Evolutionary conservation across 208 protist genomes (phyloP).

Genomic region (Acanthamoeba sp.): DNA sequence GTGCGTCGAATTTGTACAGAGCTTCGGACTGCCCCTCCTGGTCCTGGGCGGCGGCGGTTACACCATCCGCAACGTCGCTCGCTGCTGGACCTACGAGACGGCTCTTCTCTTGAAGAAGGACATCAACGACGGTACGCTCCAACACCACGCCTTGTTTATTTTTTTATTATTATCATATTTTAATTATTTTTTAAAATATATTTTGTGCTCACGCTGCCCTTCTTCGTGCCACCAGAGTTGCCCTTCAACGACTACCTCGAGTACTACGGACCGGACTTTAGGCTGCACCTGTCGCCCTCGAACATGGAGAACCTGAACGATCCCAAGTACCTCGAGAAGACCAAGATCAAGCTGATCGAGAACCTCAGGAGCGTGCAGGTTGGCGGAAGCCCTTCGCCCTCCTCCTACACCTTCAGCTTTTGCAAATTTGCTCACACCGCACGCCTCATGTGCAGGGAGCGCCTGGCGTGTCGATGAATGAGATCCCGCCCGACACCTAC

Average conservation of each 20-base stretch:
- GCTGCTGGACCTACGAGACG: slow-evolving; percentile 99
- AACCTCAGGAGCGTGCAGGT: slow-evolving; percentile 78
- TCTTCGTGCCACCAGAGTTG: slow-evolving; percentile 83
- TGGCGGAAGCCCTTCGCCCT: neutral
- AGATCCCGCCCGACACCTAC: slow-evolving; percentile 84
- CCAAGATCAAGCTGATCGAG: slow-evolving; percentile 83
- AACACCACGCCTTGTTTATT: too few relatives aligned
- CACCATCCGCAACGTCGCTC: slow-evolving; percentile 97
- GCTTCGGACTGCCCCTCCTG: slow-evolving; percentile 95
- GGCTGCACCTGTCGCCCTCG: slow-evolving; percentile 88
- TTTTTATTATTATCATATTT: slow-evolving; percentile 57
- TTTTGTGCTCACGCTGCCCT: neutral
- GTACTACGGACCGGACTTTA: slow-evolving; percentile 94
- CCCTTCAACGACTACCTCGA: slow-evolving; percentile 96
- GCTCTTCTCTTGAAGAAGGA: slow-evolving; percentile 90
- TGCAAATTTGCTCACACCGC: too few relatives aligned
- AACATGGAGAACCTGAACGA: slow-evolving; percentile 82
- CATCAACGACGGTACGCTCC: slow-evolving; percentile 74
- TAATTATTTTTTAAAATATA: too few relatives aligned
- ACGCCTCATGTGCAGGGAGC: too few relatives aligned
- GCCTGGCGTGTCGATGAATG: slow-evolving; percentile 80
- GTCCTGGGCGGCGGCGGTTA: slow-evolving; percentile 99
- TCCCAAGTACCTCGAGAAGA: slow-evolving; percentile 84
- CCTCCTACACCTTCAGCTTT: too few relatives aligned
- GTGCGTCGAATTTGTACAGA: slow-evolving; percentile 96